Base-by-base conservation (phyloP, 495 filamentous ascomycete genomes). In the Hypomontagnella submonticulosa region DNA sequence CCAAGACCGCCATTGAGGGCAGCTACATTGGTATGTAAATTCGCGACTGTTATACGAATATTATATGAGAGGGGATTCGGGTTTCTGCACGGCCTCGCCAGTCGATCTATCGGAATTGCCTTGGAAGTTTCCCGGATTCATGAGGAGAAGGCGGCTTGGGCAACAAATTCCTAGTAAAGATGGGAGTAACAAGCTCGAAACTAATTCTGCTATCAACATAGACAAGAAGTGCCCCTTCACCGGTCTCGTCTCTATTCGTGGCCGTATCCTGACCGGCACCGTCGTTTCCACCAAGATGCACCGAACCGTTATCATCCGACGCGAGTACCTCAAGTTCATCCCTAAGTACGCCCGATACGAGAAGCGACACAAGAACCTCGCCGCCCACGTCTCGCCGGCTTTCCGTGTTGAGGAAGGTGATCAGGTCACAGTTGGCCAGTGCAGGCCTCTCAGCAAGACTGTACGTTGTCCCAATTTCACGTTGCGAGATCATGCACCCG, bases 161-260 rank as follows among this genome's bases (percentile, higher is more conserved):
- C 15, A n/a, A 34, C 19, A 36, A 57, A 53, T 49, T 46, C 13
- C 11, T 57, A 43, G 10, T 47, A 23, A 7, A 11, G 27, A 12
- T 33, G 9, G 1, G 23, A 16, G 53, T 27, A 6, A 27, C 2
- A 6, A 41, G 50, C 23, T 48, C 48, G 42, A 56, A 57, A 54
- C 72, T 73, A 69, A 65, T 59, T 57, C 12, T 52, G 9, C 40
- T 66, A 38, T 76, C 37, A 63, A 63, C 50, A 76, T 79, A 97
- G 95, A 99, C 88, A 97, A 99, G 90, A 99, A 99, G 87, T 99
- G 95, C 89, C 95, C 95, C 72, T 99, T 98, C 89, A 96, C 92
- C 69, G 96, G 96, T 78, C 83, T 91, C 76, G 93, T 98, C 74
- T 97, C 92, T 71, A 97, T 98, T 87, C 95, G 95, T 84, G 95